phyloP scores from a whole-genome alignment of 805 yeast genomes.

The Candida adriatica region DNA sequence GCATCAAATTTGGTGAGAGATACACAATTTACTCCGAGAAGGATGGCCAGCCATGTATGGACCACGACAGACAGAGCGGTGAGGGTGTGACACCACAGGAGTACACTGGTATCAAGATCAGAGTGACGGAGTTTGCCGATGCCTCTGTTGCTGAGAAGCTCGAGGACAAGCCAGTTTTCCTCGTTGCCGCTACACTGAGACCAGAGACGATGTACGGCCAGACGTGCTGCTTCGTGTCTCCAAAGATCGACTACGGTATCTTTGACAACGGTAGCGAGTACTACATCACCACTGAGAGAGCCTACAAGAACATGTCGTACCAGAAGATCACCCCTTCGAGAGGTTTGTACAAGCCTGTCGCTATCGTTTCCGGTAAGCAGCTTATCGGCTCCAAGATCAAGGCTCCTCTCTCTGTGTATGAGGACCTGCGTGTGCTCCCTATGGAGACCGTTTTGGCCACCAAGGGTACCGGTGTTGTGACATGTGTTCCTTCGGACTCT shows the following conservation, averaged over 20 bases:
- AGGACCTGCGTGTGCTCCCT: background rate
- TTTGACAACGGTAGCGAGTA: constrained; percentile 46
- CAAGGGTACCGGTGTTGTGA: constrained; percentile 98
- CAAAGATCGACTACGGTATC: constrained; percentile 87
- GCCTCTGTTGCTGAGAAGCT: background rate
- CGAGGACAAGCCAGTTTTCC: constrained; percentile 53
- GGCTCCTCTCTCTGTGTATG: background rate
- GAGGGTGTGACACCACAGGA: constrained; percentile 98
- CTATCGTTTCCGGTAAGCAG: background rate
- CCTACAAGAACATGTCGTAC: constrained; percentile 85
- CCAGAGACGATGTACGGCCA: constrained; percentile 99
- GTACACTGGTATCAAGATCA: constrained; percentile 87
- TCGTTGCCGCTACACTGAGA: constrained; percentile 95
- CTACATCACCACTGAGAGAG: constrained; percentile 86
- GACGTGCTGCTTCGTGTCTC: constrained; percentile 96
- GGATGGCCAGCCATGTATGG: constrained; percentile 99
- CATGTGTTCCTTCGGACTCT: constrained; percentile 97
- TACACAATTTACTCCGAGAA: constrained; percentile 95
- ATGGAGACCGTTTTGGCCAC: constrained; percentile 68
- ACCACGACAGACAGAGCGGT: constrained; percentile 95
- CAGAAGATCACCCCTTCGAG: background rate
- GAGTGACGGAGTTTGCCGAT: constrained; percentile 42
- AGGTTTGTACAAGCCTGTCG: background rate
- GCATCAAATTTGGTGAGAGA: constrained; percentile 96
- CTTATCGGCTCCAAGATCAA: background rate